Evolutionary conservation across 371 early-diverging fungal species (phyloP), one percentile per base, ranked within the genome.

Genomic region (Rhizopus delemar): DNA sequence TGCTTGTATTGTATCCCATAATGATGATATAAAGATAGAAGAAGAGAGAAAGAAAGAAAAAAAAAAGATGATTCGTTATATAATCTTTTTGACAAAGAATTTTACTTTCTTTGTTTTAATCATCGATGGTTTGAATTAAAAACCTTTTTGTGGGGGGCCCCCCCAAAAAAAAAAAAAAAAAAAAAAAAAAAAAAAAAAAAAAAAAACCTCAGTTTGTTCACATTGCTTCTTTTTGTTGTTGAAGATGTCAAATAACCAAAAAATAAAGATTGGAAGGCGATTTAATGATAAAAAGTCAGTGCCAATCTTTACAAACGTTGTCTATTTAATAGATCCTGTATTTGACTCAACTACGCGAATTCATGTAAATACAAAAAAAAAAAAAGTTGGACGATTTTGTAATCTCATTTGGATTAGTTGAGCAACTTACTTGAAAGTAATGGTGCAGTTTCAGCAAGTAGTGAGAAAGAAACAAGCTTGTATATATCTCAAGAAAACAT

Each of bases 291-390:
- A 62, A 34, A 61, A 57, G n/a, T 51, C 41, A 8, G 4, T 55
- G 11, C 39, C 56, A 13, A 51, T 69, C 8, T 69, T 69, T 65
- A 34, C 50, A 15, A 56, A 59, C 8, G 55, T 69, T 2, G 7
- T 53, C 3, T 69, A 61, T 55, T 41, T 13, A 6, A 49, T 69
- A 7, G 62, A 62, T 39, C 43, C 36, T 32, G 5, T 41, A 11
- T 29, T 69, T 5, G 15, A 43, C n/a, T 38, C 46, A 5, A 6
- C 29, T 7, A n/a, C 45, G 13, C 41, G 41, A 53, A 9, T 11
- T 12, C 45, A 32, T 15, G 68, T 68, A 45, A 33, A 46, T 41
- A 16, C 8, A n/a, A 7, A 34, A 28, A 4, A 45, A 29, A 7
- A 29, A 5, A 29, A 31, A 52, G 22, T 29, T 5, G 29, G 29